These are phyloP conservation scores for Citrus trifoliata DNA, from an alignment of 345 rosid genomes.

Conservation along the genomic window DNA sequence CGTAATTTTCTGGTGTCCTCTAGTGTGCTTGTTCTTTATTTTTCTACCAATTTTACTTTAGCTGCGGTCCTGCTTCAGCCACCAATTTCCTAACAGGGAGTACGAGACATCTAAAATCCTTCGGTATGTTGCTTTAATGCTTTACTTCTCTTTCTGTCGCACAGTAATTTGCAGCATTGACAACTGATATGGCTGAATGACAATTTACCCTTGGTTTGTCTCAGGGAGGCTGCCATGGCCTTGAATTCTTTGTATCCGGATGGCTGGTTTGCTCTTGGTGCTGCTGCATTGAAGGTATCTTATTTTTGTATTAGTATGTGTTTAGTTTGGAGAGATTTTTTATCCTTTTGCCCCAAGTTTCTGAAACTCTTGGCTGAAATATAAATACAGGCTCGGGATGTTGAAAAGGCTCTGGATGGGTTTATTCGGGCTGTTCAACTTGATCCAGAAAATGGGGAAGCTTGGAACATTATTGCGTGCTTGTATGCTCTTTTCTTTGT, in stretches of 20 bases:
- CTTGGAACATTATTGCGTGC: constrained; percentile 98
- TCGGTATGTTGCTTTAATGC: constrained; percentile 47
- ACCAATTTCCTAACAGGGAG: too few species aligned
- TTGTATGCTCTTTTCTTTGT: constrained; percentile 49
- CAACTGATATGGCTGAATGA: constrained; percentile 12
- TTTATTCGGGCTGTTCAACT: constrained; percentile 88
- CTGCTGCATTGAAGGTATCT: constrained; percentile 92
- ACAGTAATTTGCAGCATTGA: constrained; percentile 2
- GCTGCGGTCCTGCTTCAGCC: too few species aligned
- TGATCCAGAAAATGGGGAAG: constrained; percentile 98
- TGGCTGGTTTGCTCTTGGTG: constrained; percentile 98
- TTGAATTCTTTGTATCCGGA: constrained; percentile 83
- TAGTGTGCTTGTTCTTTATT: too few species aligned
- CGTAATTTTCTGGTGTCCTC: too few species aligned
- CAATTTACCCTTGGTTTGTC: constrained; percentile 16
- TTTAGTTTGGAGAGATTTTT: neutral
- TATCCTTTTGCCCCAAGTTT: neutral
- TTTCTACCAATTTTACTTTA: too few species aligned
- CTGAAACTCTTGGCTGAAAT: constrained; percentile 9
- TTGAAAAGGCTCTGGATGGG: constrained; percentile 86
- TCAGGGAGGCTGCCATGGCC: constrained; percentile 93
- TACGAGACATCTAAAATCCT: constrained; percentile 72
- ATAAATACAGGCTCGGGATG: constrained; percentile 63
- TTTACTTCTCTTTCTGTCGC: neutral
- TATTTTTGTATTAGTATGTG: constrained; percentile 7